Percentiles rank a stretch among this genome's conserved stretches.
Evolutionary conservation across 352 stramenopile species (phyloP).

Genomic region (Globisporangium canariense): DNA sequence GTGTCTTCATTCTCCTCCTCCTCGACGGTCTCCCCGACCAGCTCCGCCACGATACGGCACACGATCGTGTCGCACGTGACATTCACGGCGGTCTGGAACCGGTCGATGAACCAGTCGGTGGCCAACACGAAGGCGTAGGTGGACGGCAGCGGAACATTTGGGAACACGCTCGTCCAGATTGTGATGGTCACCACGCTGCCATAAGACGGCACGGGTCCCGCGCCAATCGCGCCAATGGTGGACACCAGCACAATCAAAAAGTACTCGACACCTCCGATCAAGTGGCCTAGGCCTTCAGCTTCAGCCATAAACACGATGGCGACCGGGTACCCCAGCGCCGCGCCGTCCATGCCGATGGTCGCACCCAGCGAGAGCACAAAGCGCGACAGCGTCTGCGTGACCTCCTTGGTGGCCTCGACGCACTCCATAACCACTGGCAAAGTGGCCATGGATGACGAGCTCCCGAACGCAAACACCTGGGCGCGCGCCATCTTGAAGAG

Average conservation of each 20-base stretch:
- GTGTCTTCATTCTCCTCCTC: too few relatives aligned
- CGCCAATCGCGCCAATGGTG: conserved; percentile 22
- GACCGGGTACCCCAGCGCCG: conserved; percentile 27
- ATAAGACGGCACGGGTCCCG: conserved; percentile 20
- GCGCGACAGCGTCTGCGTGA: conserved; percentile 49
- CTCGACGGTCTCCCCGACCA: conserved; percentile 5
- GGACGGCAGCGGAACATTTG: conserved; percentile 28
- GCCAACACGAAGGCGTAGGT: conserved; percentile 55
- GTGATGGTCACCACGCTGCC: conserved; percentile 26
- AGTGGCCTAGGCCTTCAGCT: conserved; percentile 17
- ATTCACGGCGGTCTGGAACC: conserved; percentile 51
- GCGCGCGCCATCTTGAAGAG: conserved; percentile 43
- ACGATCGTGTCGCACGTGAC: conserved; percentile 57
- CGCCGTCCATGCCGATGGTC: conserved; percentile 39
- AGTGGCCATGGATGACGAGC: conserved; percentile 71
- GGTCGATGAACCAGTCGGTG: conserved; percentile 64
- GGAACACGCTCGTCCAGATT: conserved; percentile 28
- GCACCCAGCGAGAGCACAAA: conserved; percentile 63
- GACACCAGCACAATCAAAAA: conserved; percentile 26
- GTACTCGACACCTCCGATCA: conserved; percentile 19
- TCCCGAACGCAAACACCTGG: conserved; percentile 70
- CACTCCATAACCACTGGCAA: conserved; percentile 69
- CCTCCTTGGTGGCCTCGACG: conserved; percentile 53
- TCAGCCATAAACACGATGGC: conserved; percentile 38
- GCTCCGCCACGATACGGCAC: conserved; percentile 46